phyloP scores from a whole-genome alignment of 2,329 filamentous ascomycete genomes.

The Ophiostoma sp. region DNA sequence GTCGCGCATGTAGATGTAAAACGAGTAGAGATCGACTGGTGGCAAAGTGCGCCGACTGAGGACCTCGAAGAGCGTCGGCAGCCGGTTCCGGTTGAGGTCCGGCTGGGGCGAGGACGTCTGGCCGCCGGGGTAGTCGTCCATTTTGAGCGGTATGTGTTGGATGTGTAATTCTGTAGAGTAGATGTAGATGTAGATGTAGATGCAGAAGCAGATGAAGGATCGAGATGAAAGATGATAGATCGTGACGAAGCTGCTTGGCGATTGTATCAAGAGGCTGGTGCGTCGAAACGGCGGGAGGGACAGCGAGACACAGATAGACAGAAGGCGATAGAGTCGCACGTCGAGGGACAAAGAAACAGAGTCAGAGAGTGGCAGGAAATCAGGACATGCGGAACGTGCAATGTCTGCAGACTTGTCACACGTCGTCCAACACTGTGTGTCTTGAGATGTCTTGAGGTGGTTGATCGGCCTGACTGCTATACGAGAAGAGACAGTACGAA shows the following conservation, averaged over 20 bases:
- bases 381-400: not conserved
- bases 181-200: not conserved
- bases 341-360: too few relatives aligned
- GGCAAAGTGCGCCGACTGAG: conserved; percentile 89
- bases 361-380: not conserved
- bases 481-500: not conserved
- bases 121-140: conserved; percentile 10
- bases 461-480: not conserved
- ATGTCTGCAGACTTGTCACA: conserved; percentile 6
- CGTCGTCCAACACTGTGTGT: conserved; percentile 2
- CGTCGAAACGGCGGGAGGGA: not conserved
- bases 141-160: not conserved
- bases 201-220: too few relatives aligned
- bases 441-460: not conserved
- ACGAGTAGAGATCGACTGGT: conserved; percentile 94
- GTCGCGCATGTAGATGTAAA: conserved; percentile 99
- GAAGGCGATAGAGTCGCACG: not conserved
- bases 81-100: conserved; percentile 66
- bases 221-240: not conserved
- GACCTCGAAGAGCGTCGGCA: conserved; percentile 94
- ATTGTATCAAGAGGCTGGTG: not conserved
- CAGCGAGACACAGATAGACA: not conserved
- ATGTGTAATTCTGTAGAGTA: not conserved
- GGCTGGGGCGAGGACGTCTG: conserved; percentile 51
- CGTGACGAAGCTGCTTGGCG: not conserved